phyloP scores from a whole-genome alignment of 2,329 filamentous ascomycete genomes.

The Penicillium sclerotiorum region DNA sequence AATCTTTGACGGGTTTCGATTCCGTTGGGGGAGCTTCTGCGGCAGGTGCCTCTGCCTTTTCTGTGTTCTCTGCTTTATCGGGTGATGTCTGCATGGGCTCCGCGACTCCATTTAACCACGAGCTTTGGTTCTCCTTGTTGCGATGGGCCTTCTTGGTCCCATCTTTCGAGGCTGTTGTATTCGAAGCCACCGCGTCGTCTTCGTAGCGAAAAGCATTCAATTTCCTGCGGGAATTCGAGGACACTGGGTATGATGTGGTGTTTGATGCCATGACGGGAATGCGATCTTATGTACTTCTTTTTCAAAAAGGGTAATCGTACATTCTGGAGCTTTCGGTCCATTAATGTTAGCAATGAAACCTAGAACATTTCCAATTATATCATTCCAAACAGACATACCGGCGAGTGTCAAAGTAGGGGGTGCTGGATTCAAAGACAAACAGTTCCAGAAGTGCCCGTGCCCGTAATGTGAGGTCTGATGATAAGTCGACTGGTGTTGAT shows the following conservation, averaged over 20 bases:
- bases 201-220: slow-evolving; percentile 59
- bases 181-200: slow-evolving; percentile 25
- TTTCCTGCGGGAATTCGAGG: slow-evolving; percentile 56
- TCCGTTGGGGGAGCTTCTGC: slow-evolving; percentile 27
- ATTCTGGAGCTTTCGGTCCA: slow-evolving; percentile 24
- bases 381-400: neutral
- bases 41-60: slow-evolving; percentile 15
- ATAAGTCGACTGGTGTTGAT: neutral
- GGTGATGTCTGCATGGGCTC: slow-evolving; percentile 25
- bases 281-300: slow-evolving; percentile 15
- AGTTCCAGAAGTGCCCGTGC: neutral
- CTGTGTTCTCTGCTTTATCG: slow-evolving; percentile 9
- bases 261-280: slow-evolving; percentile 30
- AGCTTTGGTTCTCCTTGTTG: slow-evolving; percentile 50
- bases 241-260: slow-evolving; percentile 43
- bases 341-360: slow-evolving; percentile 17
- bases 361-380: neutral
- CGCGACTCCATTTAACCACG: slow-evolving; percentile 39
- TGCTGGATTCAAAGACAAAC: neutral
- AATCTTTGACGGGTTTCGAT: slow-evolving; percentile 35
- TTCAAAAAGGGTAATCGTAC: slow-evolving; percentile 24
- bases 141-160: slow-evolving; percentile 30
- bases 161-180: slow-evolving; percentile 26
- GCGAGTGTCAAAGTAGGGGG: neutral
- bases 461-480: slow-evolving; percentile 12